Percentiles rank a stretch among this genome's conserved stretches.
phyloP scores from a whole-genome alignment of 208 protist species.

The Trypanosoma platydactyli region DNA sequence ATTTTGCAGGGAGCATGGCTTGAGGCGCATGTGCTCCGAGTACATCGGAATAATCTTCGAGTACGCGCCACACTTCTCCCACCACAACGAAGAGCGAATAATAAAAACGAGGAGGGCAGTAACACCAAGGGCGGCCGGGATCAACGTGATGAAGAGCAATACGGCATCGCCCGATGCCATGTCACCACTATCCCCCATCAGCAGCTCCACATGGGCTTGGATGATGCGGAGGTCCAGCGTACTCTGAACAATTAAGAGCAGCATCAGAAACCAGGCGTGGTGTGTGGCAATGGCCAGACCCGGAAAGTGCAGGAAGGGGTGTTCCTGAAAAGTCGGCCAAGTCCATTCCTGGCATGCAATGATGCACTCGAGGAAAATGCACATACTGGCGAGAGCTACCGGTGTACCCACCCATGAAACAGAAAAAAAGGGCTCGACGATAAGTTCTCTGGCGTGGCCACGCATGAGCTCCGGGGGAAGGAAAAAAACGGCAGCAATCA shows the following conservation, averaged over 20 bases:
- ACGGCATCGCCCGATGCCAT: neutral
- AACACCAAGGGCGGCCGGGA: conserved; percentile 15
- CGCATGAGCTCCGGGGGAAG: conserved; percentile 17
- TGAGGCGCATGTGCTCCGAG: conserved; percentile 4
- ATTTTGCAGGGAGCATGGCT: conserved; percentile 1
- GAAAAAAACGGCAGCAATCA: conserved; percentile 33
- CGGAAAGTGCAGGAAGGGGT: conserved; percentile 37
- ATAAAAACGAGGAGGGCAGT: neutral
- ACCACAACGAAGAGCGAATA: conserved; percentile 24
- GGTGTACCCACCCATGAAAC: conserved; percentile 4
- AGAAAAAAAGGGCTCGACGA: conserved; percentile 10
- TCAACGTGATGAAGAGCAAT: neutral
- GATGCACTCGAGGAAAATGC: conserved; percentile 35
- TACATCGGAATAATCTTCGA: neutral
- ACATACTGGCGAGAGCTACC: conserved; percentile 24
- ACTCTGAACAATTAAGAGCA: conserved; percentile 25
- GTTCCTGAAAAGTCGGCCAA: conserved; percentile 42
- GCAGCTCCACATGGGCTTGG: conserved; percentile 24
- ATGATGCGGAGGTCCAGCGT: conserved; percentile 36
- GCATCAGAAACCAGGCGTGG: conserved; percentile 34
- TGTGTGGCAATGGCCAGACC: conserved; percentile 31
- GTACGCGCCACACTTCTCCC: neutral
- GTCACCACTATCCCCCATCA: neutral
- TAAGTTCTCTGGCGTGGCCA: conserved; percentile 4
- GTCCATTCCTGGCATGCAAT: conserved; percentile 47